phyloP scores from a whole-genome alignment of 352 stramenopile species.

The Phytophthora cajani region DNA sequence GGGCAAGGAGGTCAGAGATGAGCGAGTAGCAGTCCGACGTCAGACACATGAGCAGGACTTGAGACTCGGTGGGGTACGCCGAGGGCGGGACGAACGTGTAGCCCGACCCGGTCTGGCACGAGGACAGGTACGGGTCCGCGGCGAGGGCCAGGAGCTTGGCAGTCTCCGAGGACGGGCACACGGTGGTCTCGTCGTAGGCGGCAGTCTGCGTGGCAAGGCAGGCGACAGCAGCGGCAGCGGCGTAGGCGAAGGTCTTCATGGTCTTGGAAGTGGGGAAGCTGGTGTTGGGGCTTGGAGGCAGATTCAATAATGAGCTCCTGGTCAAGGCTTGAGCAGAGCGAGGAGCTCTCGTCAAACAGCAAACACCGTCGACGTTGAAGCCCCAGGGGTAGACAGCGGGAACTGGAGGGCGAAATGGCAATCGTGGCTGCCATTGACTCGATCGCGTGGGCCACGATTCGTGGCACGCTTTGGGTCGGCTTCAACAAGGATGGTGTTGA shows the following conservation, averaged over 20 bases:
- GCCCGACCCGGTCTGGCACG: slow-evolving; percentile 38
- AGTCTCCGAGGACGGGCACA: slow-evolving; percentile 39
- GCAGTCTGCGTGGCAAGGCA: slow-evolving; percentile 35
- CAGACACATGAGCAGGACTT: slow-evolving; percentile 49
- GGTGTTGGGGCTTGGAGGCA: slow-evolving; percentile 42
- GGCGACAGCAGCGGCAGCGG: slow-evolving; percentile 24
- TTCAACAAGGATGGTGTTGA: slow-evolving; percentile 22
- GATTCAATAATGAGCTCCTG: slow-evolving; percentile 47
- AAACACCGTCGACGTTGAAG: slow-evolving; percentile 8
- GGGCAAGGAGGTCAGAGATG: slow-evolving; percentile 37
- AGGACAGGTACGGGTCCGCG: slow-evolving; percentile 19
- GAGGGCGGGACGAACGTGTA: slow-evolving; percentile 45
- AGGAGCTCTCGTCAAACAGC: slow-evolving; percentile 17
- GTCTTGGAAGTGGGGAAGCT: slow-evolving; percentile 26
- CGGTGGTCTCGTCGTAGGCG: slow-evolving; percentile 37
- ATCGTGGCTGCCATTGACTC: neutral
- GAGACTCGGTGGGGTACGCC: slow-evolving; percentile 34
- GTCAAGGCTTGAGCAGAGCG: neutral
- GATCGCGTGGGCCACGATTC: neutral
- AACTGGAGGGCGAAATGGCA: neutral
- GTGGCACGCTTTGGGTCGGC: slow-evolving; percentile 11
- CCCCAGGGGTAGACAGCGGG: neutral
- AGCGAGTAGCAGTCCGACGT: slow-evolving; percentile 41
- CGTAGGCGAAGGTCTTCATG: slow-evolving; percentile 51
- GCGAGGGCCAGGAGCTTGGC: slow-evolving; percentile 40